These are phyloP conservation scores for Cyclanthera cordifolia DNA, from an alignment of 306 rosid genomes.

Conservation along the genomic window DNA sequence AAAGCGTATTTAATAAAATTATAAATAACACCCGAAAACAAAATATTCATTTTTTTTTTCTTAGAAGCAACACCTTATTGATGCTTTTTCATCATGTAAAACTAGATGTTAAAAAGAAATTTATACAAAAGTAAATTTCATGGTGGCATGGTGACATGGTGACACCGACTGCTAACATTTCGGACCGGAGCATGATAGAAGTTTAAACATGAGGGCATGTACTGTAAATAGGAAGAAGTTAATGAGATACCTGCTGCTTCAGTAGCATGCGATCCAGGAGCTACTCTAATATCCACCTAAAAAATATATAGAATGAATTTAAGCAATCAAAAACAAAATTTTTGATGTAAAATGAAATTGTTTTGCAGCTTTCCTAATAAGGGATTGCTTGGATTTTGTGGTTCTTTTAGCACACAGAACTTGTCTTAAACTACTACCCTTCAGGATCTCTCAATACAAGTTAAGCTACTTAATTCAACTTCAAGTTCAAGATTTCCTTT, in stretches of 20 bases:
- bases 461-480: background rate
- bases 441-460: background rate
- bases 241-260: conserved; percentile 60
- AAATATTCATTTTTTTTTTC: background rate
- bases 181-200: background rate
- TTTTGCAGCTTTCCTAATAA: background rate
- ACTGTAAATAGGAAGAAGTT: conserved; percentile 5
- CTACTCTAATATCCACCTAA: conserved; percentile 89
- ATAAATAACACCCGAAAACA: background rate
- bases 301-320: conserved; percentile 13
- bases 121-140: background rate
- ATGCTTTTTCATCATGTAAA: background rate
- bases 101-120: background rate
- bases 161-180: too few species aligned
- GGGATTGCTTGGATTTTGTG: background rate
- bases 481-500: background rate
- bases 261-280: conserved; percentile 91
- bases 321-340: background rate
- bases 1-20: background rate
- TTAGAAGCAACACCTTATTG: background rate
- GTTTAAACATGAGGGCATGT: too few species aligned
- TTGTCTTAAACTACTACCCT: background rate
- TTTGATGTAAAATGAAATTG: background rate
- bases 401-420: background rate
- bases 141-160: background rate